Base-by-base conservation (phyloP, 257 asterid species). In the Agastache rugosa region DNA sequence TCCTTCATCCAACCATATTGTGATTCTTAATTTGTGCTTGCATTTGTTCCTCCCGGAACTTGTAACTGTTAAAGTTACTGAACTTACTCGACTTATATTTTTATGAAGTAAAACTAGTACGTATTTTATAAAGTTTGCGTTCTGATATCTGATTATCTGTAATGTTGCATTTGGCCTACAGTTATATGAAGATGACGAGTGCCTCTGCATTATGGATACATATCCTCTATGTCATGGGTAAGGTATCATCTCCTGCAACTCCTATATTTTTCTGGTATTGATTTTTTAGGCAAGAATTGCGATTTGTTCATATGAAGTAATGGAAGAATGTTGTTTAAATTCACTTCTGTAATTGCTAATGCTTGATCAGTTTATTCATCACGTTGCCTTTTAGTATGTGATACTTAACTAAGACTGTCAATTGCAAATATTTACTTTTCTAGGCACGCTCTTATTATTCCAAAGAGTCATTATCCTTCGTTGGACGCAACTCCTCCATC, bases 211-310 rank as follows among this genome's bases (percentile, higher is more conserved):
- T 85, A 88, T 95, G 87, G 99, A 95, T 81, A 78, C 85, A 55
- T 85, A 86, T 84, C 99, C 99, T 50, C 73, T 95, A 84, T 84
- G 92, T 81, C 86, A 73, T 87, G 99, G 99, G 99, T 95, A 95
- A 95, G 98, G 96, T 89, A 92, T 89, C 90, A 77, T 84, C 78
- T 85, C 75, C 50, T 35, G 23, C 50, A 72, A 63, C 82, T 50
- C 77, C 74, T 72, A 11, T 71, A 27, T 63, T 70, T 82, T 73
- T 37, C 60, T 51, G 11, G 50, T 76, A 62, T 61, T 48, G 4
- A 17, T 39, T 29, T 39, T 58, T 50, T n/a, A 45, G 67, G 34
- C 17, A 23, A 17, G 55, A 15, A 23, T 60, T 62, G 35, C 47
- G 14, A 61, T 67, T 63, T 53, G 65, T 67, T 77, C 56, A 20